phyloP scores from a whole-genome alignment of 495 filamentous ascomycete species.

The Pyrenopolyporus hunteri region DNA sequence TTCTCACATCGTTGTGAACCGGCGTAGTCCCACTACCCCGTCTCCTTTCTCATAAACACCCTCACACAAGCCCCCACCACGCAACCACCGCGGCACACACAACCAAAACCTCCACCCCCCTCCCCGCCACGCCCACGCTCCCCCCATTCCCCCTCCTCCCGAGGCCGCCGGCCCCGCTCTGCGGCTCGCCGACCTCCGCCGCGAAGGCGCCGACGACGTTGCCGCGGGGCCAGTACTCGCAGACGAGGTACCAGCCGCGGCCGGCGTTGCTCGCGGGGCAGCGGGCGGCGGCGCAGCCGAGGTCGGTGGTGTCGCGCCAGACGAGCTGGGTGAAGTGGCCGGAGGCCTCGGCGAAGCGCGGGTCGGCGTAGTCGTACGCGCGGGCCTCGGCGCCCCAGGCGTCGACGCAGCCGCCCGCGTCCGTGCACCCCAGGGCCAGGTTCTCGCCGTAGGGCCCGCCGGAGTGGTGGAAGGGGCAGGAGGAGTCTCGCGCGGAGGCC shows the following conservation, averaged over 20 bases:
- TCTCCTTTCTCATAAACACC: not conserved
- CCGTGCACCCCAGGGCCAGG: slow-evolving; percentile 70
- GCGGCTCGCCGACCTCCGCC: slow-evolving; percentile 53
- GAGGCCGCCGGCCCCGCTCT: not conserved
- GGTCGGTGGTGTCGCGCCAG: slow-evolving; percentile 71
- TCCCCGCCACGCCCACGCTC: not conserved
- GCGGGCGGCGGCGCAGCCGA: slow-evolving; percentile 70
- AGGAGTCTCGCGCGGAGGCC: slow-evolving; percentile 41
- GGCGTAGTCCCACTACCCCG: not conserved
- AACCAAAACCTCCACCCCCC: not conserved
- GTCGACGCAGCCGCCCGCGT: slow-evolving; percentile 63
- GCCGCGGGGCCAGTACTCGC: slow-evolving; percentile 78
- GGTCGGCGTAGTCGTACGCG: slow-evolving; percentile 61
- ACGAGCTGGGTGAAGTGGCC: slow-evolving; percentile 88
- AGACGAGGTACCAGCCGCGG: slow-evolving; percentile 75
- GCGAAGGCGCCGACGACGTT: slow-evolving; percentile 69
- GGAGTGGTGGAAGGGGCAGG: slow-evolving; percentile 70
- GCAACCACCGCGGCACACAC: not conserved
- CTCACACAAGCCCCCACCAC: slow-evolving; percentile 18
- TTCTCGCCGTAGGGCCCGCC: slow-evolving; percentile 79
- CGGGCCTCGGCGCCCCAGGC: slow-evolving; percentile 72
- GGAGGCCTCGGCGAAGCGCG: slow-evolving; percentile 66
- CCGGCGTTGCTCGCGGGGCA: slow-evolving; percentile 58
- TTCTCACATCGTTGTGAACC: not conserved
- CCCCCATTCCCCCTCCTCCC: not conserved